Conservation (phyloP, 1,284 basidiomycete genomes). For the Ustilago bromivora region DNA sequence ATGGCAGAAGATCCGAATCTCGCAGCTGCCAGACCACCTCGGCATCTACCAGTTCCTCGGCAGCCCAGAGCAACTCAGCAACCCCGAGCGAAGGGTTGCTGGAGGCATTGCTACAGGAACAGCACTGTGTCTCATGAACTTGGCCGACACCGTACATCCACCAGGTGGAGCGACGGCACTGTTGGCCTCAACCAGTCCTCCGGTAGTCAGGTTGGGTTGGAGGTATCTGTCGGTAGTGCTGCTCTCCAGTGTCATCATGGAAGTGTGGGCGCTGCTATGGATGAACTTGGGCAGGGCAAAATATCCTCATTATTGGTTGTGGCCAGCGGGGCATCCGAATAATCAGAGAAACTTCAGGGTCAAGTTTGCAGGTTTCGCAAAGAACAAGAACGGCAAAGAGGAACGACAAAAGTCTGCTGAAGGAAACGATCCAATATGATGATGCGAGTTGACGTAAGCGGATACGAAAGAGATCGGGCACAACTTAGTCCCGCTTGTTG, state of each 20-base stretch:
- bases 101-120: slow-evolving; percentile 44
- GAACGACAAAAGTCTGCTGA: not conserved
- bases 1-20: too few species aligned
- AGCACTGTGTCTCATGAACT: slow-evolving; percentile 42
- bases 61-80: too few species aligned
- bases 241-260: slow-evolving; percentile 46
- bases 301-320: slow-evolving; percentile 40
- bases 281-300: slow-evolving; percentile 46
- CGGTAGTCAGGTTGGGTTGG: slow-evolving; percentile 48
- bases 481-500: too few species aligned
- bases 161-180: slow-evolving; percentile 53
- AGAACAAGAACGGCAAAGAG: not conserved
- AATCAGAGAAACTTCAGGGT: slow-evolving; percentile 26
- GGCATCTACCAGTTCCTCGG: too few species aligned
- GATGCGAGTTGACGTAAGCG: too few species aligned
- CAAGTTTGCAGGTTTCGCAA: slow-evolving; percentile 25
- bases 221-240: slow-evolving; percentile 43
- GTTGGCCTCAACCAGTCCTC: slow-evolving; percentile 40
- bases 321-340: not conserved
- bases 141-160: slow-evolving; percentile 53
- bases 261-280: slow-evolving; percentile 50
- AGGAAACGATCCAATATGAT: too few species aligned
- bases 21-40: too few species aligned
- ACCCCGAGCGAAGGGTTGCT: slow-evolving; percentile 23
- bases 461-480: too few species aligned